Conservation (phyloP, 805 yeast species). For the Nakazawaea peltata region DNA sequence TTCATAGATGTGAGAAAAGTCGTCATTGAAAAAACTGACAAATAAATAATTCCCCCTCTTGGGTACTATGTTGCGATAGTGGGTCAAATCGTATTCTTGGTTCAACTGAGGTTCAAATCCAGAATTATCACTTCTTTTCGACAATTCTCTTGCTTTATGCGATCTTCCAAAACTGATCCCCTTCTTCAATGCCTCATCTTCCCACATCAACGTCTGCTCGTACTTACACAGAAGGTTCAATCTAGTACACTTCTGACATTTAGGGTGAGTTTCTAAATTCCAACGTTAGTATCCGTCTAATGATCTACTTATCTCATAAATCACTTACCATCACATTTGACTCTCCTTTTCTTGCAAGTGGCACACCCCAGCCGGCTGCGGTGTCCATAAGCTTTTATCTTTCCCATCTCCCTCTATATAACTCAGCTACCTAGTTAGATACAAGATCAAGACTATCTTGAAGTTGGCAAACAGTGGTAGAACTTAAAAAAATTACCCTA, state of each 20-base stretch:
- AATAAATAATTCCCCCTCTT: slow-evolving; percentile 13
- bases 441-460: too few relatives aligned
- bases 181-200: slow-evolving; percentile 26
- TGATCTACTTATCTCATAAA: too few relatives aligned
- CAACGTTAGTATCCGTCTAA: not conserved
- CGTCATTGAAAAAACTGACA: slow-evolving; percentile 15
- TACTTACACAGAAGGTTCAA: slow-evolving; percentile 16
- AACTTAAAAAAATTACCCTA: too few relatives aligned
- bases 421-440: too few relatives aligned
- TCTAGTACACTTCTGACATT: slow-evolving; percentile 22
- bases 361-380: slow-evolving; percentile 37
- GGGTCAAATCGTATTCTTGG: slow-evolving; percentile 10
- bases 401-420: slow-evolving; percentile 5
- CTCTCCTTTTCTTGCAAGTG: slow-evolving; percentile 40
- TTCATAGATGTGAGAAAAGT: slow-evolving; percentile 11
- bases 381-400: slow-evolving; percentile 2
- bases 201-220: slow-evolving; percentile 21
- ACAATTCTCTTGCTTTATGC: slow-evolving; percentile 15
- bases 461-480: too few relatives aligned
- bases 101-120: slow-evolving; percentile 3
- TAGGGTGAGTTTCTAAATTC: slow-evolving; percentile 22
- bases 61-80: slow-evolving; percentile 7
- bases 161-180: slow-evolving; percentile 32
- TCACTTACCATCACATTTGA: slow-evolving; percentile 32
- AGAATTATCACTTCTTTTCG: too few relatives aligned